phyloP scores from a whole-genome alignment of 108 stramenopile genomes.

The Thalassiosira profunda region DNA sequence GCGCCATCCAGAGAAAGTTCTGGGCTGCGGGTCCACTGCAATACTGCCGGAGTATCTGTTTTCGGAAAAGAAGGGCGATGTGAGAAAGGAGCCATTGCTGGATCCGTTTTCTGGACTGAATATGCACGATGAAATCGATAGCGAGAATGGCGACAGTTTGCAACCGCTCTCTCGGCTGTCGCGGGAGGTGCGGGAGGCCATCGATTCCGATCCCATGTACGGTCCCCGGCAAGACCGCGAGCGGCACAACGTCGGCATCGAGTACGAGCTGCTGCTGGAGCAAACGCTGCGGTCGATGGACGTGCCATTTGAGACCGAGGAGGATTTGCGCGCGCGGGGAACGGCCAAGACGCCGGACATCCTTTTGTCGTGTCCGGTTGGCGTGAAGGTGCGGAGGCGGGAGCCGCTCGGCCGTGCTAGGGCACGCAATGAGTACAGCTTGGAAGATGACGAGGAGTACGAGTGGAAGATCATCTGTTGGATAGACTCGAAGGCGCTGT shows the following conservation, averaged over 20 bases:
- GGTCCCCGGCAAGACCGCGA: slow-evolving; percentile 72
- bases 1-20: slow-evolving; percentile 53
- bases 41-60: slow-evolving; percentile 55
- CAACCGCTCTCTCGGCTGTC: slow-evolving; percentile 58
- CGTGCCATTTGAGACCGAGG: slow-evolving; percentile 87
- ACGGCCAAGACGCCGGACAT: slow-evolving; percentile 84
- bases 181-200: slow-evolving; percentile 64
- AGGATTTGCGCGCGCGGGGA: slow-evolving; percentile 68
- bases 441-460: slow-evolving; percentile 32
- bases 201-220: slow-evolving; percentile 78
- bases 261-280: slow-evolving; percentile 79
- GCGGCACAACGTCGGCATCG: slow-evolving; percentile 71
- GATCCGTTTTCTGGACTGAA: slow-evolving; percentile 9
- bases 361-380: slow-evolving; percentile 60
- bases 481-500: slow-evolving; percentile 89
- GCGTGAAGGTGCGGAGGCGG: slow-evolving; percentile 36
- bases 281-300: slow-evolving; percentile 56
- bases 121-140: neutral
- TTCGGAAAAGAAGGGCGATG: slow-evolving; percentile 47
- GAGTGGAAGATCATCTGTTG: slow-evolving; percentile 87
- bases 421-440: neutral
- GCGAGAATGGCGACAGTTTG: neutral
- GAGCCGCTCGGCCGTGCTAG: neutral
- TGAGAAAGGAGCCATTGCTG: neutral
- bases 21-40: slow-evolving; percentile 41